phyloP scores from a whole-genome alignment of 164 flowering plant species.

The Vitis amurensis region DNA sequence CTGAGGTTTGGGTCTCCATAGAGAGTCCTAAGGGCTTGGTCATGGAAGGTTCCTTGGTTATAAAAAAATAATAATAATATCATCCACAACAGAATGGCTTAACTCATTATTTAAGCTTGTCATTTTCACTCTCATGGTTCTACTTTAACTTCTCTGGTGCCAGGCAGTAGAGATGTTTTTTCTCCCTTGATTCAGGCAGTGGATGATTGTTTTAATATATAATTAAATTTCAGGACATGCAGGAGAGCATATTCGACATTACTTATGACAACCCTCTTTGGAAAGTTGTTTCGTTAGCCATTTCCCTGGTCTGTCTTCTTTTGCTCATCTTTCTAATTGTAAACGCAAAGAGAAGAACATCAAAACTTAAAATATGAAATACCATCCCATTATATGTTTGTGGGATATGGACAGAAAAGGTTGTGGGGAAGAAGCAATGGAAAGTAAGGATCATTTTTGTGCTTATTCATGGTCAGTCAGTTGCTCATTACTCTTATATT shows the following conservation, averaged over 20 bases:
- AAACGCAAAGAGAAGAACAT: constrained; percentile 61
- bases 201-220: not conserved
- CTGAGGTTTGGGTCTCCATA: no score
- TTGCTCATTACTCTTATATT: not conserved
- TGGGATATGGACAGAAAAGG: no score
- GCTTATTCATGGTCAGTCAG: not conserved
- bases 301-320: constrained; percentile 25
- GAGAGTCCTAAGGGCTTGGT: no score
- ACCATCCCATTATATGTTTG: no score
- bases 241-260: constrained; percentile 15
- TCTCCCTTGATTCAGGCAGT: no score
- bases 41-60: no score
- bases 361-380: constrained; percentile 59
- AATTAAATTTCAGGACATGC: constrained; percentile 27
- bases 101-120: no score
- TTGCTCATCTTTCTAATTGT: constrained; percentile 38
- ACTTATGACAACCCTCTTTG: constrained; percentile 22
- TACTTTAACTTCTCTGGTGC: no score
- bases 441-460: not conserved
- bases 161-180: no score
- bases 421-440: not conserved
- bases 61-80: no score
- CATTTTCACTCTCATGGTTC: no score
- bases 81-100: no score
- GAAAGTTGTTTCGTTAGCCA: constrained; percentile 26